Evolutionary conservation across 2,329 filamentous ascomycete species (phyloP).

Genomic region (Aspergillus sp.): DNA sequence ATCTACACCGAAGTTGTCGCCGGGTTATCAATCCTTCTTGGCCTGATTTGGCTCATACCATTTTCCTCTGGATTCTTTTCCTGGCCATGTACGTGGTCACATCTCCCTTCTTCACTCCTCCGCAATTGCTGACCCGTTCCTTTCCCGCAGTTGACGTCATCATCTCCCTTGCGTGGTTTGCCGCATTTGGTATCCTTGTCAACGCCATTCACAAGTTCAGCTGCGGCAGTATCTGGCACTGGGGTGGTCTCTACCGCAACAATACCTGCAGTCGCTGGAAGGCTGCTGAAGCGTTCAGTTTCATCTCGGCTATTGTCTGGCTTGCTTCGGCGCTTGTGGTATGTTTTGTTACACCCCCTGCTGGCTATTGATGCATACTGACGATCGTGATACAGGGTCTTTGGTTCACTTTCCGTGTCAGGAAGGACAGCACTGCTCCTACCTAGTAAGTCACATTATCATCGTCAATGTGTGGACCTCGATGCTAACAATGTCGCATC

Average conservation of each 20-base stretch:
- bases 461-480: neutral
- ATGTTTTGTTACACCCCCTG: conserved; percentile 15
- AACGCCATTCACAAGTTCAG: conserved; percentile 54
- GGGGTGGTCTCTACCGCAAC: conserved; percentile 55
- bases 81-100: conserved; percentile 56
- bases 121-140: conserved; percentile 1
- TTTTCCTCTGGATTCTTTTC: conserved; percentile 67
- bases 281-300: conserved; percentile 70
- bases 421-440: conserved; percentile 17
- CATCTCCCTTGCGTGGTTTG: conserved; percentile 70
- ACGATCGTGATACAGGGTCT: conserved; percentile 28
- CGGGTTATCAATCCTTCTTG: conserved; percentile 67
- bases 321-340: conserved; percentile 64
- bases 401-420: conserved; percentile 40
- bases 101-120: neutral
- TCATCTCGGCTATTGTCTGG: conserved; percentile 72
- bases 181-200: conserved; percentile 67
- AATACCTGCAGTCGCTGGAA: conserved; percentile 69
- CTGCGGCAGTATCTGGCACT: conserved; percentile 63
- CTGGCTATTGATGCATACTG: conserved; percentile 9
- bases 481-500: neutral
- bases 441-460: conserved; percentile 24
- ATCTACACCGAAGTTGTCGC: conserved; percentile 76
- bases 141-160: conserved; percentile 60
- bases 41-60: conserved; percentile 71